Evolutionary conservation across 352 stramenopile species (phyloP).

Genomic region (Globisporangium spiculum): DNA sequence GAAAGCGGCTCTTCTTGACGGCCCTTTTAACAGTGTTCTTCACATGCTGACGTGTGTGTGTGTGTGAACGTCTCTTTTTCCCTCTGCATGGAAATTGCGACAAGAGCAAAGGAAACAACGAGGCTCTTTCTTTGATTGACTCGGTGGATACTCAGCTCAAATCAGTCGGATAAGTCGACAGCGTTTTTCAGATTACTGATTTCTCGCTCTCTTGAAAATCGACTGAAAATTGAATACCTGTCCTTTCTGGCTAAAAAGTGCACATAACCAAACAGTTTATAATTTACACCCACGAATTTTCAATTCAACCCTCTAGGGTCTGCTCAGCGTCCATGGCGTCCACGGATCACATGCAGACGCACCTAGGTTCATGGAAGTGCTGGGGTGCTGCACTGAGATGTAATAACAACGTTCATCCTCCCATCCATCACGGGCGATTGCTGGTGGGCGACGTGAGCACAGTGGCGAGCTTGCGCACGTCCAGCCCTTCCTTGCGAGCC

Average conservation of each 20-base stretch:
- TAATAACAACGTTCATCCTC: background rate
- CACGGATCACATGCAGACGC: background rate
- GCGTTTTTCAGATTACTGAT: background rate
- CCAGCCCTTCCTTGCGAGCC: slow-evolving; percentile 58
- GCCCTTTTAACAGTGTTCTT: too few species aligned
- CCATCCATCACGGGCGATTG: slow-evolving; percentile 6
- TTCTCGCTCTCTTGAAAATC: background rate
- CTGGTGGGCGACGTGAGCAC: slow-evolving; percentile 21
- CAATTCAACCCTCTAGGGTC: background rate
- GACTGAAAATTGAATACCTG: background rate
- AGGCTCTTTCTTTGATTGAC: background rate
- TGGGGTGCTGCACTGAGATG: background rate
- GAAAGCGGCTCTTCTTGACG: background rate
- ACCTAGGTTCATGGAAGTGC: background rate
- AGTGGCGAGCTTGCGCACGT: slow-evolving; percentile 53
- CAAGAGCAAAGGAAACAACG: background rate
- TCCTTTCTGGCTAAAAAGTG: background rate
- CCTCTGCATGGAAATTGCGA: background rate
- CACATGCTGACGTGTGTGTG: background rate
- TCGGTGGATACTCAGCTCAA: background rate
- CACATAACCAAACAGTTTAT: background rate
- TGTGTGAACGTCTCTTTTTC: background rate
- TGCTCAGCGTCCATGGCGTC: too few species aligned
- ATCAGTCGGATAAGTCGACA: background rate
- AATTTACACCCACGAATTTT: background rate